Evolutionary conservation across 176 grass and related monocot species (phyloP), one percentile per base, ranked within the genome.

Genomic region (Musa itinerans): DNA sequence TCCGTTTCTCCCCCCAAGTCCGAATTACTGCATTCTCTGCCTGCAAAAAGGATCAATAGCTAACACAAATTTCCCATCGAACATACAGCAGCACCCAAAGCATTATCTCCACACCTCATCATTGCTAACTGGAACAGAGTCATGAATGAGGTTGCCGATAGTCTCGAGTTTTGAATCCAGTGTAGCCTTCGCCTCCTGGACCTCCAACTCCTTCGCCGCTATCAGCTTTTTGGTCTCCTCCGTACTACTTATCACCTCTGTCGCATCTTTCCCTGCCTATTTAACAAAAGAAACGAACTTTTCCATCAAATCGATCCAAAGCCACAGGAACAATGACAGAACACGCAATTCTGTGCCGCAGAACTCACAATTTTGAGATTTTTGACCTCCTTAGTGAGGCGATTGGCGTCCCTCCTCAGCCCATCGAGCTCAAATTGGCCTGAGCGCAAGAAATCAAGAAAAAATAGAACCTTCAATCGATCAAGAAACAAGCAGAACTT

Each of bases 141-240:
- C 88, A 15, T 93, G 95, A n/a, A 98, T 86, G 23, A 94, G 72
- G 80, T 98, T 98, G 78, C 90, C 95, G 19, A 98, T 83, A 7
- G 73, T 89, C 26, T 74, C 87, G 13, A 94, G 72, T 62, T 86
- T 92, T 26, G 86, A 74, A 53, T 94, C 86, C 57, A 89, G 84
- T 10, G 82, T 65, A 78, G n/a, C 75, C 84, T 91, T 99, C 58
- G 95, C 88, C 66, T 92, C 88, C 87, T 99, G 88, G 71, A 99
- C 90, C 65, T 94, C 88, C 43, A 49, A 74, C 54, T 94, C 90
- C 83, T 91, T 98, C 50, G 85, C 88, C 2, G 86, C 82, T 68
- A 77, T 10, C 81, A 84, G 84, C 74, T 79, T 80, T 76, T 94
- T 94, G 1, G 86, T 93, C 81, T 98, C 86, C 2, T 99, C 83